Evolutionary conservation across 805 yeast genomes (phyloP).

Genomic region (Clavispora phyllophila): DNA sequence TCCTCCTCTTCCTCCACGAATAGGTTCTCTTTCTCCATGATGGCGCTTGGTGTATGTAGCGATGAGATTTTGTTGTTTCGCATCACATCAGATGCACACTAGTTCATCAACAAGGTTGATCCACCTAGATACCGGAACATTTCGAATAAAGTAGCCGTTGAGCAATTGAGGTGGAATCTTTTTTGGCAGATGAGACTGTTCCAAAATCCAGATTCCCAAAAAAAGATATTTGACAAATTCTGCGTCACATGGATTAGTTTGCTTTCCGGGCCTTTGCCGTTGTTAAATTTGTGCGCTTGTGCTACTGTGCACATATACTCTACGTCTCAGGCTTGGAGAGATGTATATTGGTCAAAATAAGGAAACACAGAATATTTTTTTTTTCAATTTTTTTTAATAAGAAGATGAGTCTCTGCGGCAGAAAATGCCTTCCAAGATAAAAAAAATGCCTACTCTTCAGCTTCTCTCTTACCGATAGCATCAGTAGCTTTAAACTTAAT

Average conservation of each 20-base stretch:
- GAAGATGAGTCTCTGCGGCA: background rate
- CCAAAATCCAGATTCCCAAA: too few species aligned
- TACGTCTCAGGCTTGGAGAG: background rate
- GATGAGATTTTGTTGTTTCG: background rate
- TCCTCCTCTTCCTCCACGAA: slow-evolving; percentile 17
- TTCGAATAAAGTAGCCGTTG: too few species aligned
- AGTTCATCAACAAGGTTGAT: background rate
- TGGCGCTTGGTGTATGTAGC: background rate
- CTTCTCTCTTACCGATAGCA: slow-evolving; percentile 12
- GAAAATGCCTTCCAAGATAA: background rate
- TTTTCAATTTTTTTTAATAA: too few species aligned
- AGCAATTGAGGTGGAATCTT: too few species aligned
- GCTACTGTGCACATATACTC: too few species aligned
- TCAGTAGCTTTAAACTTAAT: slow-evolving; percentile 7
- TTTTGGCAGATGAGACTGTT: too few species aligned
- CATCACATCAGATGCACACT: background rate
- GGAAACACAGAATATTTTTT: background rate
- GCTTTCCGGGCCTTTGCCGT: too few species aligned
- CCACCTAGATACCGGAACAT: background rate
- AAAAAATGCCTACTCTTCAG: slow-evolving; percentile 5
- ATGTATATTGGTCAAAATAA: background rate
- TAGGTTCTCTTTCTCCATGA: slow-evolving; percentile 10
- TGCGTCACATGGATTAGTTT: too few species aligned
- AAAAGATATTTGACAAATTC: too few species aligned
- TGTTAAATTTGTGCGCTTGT: too few species aligned